These are phyloP conservation scores for Phytomonas sp. DNA, from an alignment of 208 protist species.

Conservation along the genomic window DNA sequence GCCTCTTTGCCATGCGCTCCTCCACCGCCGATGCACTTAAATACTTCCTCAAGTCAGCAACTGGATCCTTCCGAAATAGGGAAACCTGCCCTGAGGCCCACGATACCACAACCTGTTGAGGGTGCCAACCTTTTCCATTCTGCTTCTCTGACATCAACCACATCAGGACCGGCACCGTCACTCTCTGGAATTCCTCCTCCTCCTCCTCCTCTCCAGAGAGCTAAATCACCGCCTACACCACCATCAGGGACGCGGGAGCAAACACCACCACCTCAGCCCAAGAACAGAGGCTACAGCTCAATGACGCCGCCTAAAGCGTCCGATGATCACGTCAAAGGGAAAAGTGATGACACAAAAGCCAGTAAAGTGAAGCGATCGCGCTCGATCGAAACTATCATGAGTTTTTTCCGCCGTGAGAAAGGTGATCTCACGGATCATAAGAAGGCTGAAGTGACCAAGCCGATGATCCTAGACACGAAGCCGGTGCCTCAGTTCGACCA, in stretches of 20 bases:
- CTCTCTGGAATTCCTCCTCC: constrained; percentile 2
- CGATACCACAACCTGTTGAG: background rate
- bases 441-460: constrained; percentile 66
- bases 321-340: background rate
- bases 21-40: background rate
- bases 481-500: constrained; percentile 71
- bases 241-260: background rate
- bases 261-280: background rate
- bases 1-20: background rate
- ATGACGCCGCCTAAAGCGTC: background rate
- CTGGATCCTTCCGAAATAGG: background rate
- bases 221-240: constrained; percentile 5
- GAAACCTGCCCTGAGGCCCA: background rate
- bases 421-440: constrained; percentile 14
- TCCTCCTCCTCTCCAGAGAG: background rate
- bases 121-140: constrained; percentile 5
- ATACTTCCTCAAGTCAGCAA: background rate
- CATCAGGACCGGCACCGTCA: constrained; percentile 5
- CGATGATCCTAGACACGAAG: constrained; percentile 83
- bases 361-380: constrained; percentile 22
- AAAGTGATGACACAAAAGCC: background rate
- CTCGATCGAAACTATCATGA: constrained; percentile 47
- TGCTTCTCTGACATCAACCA: constrained; percentile 8
- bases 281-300: background rate
- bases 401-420: constrained; percentile 37